Percentiles rank a stretch among this genome's conserved stretches.
Conservation (phyloP, 2,329 filamentous ascomycete genomes). For the Paracamarosporium sp. region DNA sequence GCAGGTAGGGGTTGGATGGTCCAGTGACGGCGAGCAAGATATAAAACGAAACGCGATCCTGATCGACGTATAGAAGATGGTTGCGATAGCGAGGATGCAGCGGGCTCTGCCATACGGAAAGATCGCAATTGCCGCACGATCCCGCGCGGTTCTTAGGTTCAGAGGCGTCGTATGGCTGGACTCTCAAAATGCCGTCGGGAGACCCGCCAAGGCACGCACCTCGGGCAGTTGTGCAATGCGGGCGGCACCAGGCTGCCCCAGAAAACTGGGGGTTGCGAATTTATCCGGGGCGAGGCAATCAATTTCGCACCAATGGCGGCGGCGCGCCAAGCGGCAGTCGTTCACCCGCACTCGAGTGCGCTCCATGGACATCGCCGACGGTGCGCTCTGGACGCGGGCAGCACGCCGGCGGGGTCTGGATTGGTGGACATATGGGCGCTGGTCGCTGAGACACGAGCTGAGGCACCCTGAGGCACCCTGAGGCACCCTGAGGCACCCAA, state of each 20-base stretch:
- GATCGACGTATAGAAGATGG: conserved; percentile 40
- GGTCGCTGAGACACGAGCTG: conserved; percentile 3
- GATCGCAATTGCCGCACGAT: conserved; percentile 39
- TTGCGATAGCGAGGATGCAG: conserved; percentile 41
- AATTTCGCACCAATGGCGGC: conserved; percentile 26
- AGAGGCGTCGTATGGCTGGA: conserved; percentile 47
- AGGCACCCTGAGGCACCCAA: no score
- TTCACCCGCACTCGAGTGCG: conserved; percentile 8
- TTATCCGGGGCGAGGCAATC: conserved; percentile 23
- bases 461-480: neutral
- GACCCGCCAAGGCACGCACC: conserved; percentile 16
- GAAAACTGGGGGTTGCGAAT: conserved; percentile 18
- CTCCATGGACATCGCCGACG: conserved; percentile 20
- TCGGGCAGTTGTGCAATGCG: conserved; percentile 23
- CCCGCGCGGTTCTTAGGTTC: conserved; percentile 36
- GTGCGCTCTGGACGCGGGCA: conserved; percentile 8
- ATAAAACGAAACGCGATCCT: conserved; percentile 35
- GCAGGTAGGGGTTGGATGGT: conserved; percentile 25
- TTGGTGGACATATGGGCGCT: conserved; percentile 24
- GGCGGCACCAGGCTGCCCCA: conserved; percentile 14
- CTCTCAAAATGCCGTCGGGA: conserved; percentile 45
- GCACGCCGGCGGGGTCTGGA: conserved; percentile 6
- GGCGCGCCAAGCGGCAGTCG: conserved; percentile 12
- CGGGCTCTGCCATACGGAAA: conserved; percentile 35
- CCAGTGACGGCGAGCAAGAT: conserved; percentile 31